These are phyloP conservation scores for Mycosarcoma mackinlayi DNA, from an alignment of 1,284 basidiomycete genomes.

Conservation along the genomic window DNA sequence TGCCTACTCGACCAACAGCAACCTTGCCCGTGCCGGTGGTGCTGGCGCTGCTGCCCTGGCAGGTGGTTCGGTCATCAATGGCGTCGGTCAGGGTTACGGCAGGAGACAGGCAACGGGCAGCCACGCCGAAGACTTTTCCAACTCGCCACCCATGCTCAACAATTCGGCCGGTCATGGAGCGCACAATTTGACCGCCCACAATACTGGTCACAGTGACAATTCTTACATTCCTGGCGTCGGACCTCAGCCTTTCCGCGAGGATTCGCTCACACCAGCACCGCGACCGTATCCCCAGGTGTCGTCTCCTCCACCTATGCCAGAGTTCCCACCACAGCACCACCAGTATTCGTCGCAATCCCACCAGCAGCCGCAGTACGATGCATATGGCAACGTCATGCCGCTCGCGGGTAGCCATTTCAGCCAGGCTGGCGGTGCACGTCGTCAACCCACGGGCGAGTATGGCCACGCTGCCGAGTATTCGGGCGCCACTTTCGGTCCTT, in stretches of 20 bases:
- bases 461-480: slow-evolving; percentile 49
- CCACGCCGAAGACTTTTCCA: slow-evolving; percentile 26
- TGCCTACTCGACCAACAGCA: slow-evolving; percentile 42
- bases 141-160: slow-evolving; percentile 39
- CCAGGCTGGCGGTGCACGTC: slow-evolving; percentile 17
- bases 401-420: slow-evolving; percentile 24
- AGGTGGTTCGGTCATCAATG: slow-evolving; percentile 44
- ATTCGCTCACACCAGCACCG: slow-evolving; percentile 27
- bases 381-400: slow-evolving; percentile 33
- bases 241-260: slow-evolving; percentile 57
- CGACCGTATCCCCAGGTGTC: slow-evolving; percentile 37
- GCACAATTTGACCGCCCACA: slow-evolving; percentile 22
- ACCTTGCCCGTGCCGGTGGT: slow-evolving; percentile 23
- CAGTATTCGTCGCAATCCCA: slow-evolving; percentile 18
- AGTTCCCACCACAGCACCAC: slow-evolving; percentile 16
- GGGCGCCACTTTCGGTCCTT: slow-evolving; percentile 45
- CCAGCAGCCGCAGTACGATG: slow-evolving; percentile 28
- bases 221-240: slow-evolving; percentile 51
- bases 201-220: slow-evolving; percentile 24
- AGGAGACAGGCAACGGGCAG: slow-evolving; percentile 32
- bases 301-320: slow-evolving; percentile 31
- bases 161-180: slow-evolving; percentile 53
- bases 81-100: slow-evolving; percentile 57
- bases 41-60: slow-evolving; percentile 17
- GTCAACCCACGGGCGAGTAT: slow-evolving; percentile 46